These are phyloP conservation scores for Penicillium griseofulvum DNA, from an alignment of 2,329 filamentous ascomycete genomes.

Conservation along the genomic window DNA sequence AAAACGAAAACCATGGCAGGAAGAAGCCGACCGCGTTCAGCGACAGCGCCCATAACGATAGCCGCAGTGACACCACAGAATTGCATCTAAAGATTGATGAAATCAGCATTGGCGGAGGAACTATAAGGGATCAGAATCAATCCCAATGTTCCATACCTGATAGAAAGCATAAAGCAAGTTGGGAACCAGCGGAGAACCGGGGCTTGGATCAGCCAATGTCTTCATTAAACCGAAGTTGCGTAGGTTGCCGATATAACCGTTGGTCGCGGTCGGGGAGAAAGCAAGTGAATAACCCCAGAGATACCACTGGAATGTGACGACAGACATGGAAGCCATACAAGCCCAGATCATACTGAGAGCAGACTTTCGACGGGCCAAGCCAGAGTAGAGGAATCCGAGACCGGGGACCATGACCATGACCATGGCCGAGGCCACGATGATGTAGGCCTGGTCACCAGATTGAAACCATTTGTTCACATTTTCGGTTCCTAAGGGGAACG, in stretches of 20 bases:
- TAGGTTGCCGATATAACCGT: conserved; percentile 88
- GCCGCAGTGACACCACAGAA: conserved; percentile 92
- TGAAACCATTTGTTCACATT: conserved; percentile 97
- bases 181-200: conserved; percentile 82
- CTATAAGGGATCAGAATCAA: not conserved
- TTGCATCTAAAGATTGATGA: conserved; percentile 67
- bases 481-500: conserved; percentile 59
- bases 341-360: conserved; percentile 97
- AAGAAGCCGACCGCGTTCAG: conserved; percentile 87
- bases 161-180: conserved; percentile 93
- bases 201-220: conserved; percentile 78
- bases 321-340: conserved; percentile 87
- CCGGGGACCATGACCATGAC: conserved; percentile 95
- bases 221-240: conserved; percentile 85
- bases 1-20: conserved; percentile 95
- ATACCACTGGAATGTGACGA: conserved; percentile 98
- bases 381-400: conserved; percentile 95
- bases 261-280: conserved; percentile 77
- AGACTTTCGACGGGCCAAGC: conserved; percentile 94
- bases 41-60: conserved; percentile 87
- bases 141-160: conserved; percentile 54
- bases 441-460: conserved; percentile 89
- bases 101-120: not conserved
- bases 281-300: conserved; percentile 98
- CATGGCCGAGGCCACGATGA: conserved; percentile 85